phyloP scores from a whole-genome alignment of 2,329 filamentous ascomycete species.

The Aschersonia sp. region DNA sequence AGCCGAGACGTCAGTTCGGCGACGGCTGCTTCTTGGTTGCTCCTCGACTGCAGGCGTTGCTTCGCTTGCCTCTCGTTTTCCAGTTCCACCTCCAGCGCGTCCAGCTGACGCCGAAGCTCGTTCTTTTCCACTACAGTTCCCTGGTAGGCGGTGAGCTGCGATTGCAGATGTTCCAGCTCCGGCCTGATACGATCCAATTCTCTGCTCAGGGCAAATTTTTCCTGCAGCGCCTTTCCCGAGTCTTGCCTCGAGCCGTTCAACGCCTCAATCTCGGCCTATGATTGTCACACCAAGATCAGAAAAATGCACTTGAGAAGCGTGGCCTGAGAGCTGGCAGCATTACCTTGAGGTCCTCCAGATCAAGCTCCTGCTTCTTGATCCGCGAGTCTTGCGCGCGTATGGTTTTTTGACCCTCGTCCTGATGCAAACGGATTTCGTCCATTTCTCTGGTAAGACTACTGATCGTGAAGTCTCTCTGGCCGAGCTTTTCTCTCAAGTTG shows the following conservation, averaged over 20 bases:
- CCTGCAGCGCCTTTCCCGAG: slow-evolving; percentile 51
- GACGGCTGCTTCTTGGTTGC: slow-evolving; percentile 24
- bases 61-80: slow-evolving; percentile 52
- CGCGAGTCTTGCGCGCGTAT: slow-evolving; percentile 30
- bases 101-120: slow-evolving; percentile 62
- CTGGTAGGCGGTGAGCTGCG: slow-evolving; percentile 45
- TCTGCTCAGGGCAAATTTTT: slow-evolving; percentile 37
- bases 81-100: slow-evolving; percentile 63
- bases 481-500: slow-evolving; percentile 47
- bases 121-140: slow-evolving; percentile 64
- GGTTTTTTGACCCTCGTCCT: slow-evolving; percentile 27
- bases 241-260: slow-evolving; percentile 53
- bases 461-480: slow-evolving; percentile 43
- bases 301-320: no score
- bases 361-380: slow-evolving; percentile 31
- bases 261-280: slow-evolving; percentile 54
- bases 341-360: slow-evolving; percentile 34
- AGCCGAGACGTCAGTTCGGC: slow-evolving; percentile 24
- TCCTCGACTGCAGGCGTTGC: slow-evolving; percentile 14
- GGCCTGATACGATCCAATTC: slow-evolving; percentile 38
- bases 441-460: slow-evolving; percentile 27
- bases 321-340: not conserved
- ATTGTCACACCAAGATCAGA: no score
- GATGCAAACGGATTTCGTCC: slow-evolving; percentile 23
- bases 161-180: slow-evolving; percentile 40